A percentile compares a stretch with the other conserved stretches of the same genome.
Evolutionary conservation across 2,329 filamentous ascomycete genomes (phyloP).

Genomic region (Aspergillus sp.): DNA sequence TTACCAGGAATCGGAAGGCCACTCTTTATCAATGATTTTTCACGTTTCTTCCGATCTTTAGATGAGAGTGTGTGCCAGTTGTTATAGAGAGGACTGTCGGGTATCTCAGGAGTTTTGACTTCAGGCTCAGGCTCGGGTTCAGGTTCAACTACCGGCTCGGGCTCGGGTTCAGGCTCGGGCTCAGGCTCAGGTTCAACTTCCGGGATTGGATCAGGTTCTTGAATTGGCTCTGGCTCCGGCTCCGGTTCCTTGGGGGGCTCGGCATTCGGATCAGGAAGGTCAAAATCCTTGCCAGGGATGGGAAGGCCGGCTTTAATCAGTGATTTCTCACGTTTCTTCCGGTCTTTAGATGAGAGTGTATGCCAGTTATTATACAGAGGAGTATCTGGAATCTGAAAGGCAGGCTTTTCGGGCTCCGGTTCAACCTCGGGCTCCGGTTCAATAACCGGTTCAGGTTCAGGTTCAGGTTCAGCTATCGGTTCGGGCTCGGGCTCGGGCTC

Average conservation of each 20-base stretch:
- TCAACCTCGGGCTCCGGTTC: slow-evolving; percentile 32
- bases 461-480: slow-evolving; percentile 5
- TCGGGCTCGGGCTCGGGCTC: background rate
- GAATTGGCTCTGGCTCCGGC: slow-evolving; percentile 29
- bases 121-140: slow-evolving; percentile 26
- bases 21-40: slow-evolving; percentile 32
- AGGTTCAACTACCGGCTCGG: slow-evolving; percentile 37
- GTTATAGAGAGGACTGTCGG: slow-evolving; percentile 42
- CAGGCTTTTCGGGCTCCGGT: slow-evolving; percentile 31
- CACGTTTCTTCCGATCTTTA: slow-evolving; percentile 51
- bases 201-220: slow-evolving; percentile 14
- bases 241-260: slow-evolving; percentile 21
- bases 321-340: slow-evolving; percentile 23
- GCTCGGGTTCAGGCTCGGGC: slow-evolving; percentile 27
- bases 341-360: slow-evolving; percentile 19
- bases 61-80: slow-evolving; percentile 37
- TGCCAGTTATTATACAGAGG: slow-evolving; percentile 24
- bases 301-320: slow-evolving; percentile 20
- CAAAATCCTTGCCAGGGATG: slow-evolving; percentile 31
- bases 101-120: slow-evolving; percentile 30
- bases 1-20: slow-evolving; percentile 34
- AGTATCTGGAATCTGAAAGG: slow-evolving; percentile 25
- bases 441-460: slow-evolving; percentile 14
- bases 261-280: slow-evolving; percentile 22
- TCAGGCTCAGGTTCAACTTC: slow-evolving; percentile 16